phyloP scores from a whole-genome alignment of 2,329 filamentous ascomycete species.

The Diaporthe destruens region DNA sequence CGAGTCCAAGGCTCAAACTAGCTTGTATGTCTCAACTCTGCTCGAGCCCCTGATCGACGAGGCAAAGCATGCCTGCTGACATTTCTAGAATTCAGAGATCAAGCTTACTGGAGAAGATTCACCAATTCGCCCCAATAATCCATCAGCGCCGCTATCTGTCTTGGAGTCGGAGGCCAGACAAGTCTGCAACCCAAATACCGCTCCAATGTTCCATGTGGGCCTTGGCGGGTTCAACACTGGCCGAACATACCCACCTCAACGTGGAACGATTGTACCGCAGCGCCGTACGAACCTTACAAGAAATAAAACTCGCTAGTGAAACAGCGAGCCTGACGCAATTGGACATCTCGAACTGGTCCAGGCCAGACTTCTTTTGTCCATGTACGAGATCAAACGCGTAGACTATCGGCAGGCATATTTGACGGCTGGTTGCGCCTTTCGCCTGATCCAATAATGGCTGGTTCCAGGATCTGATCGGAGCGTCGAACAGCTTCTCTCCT shows the following conservation, averaged over 20 bases:
- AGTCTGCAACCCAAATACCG: not conserved
- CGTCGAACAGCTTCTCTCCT: too few relatives aligned
- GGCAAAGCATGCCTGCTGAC: not conserved
- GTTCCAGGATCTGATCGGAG: not conserved
- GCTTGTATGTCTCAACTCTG: not conserved
- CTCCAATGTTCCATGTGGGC: not conserved
- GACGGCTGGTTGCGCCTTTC: not conserved
- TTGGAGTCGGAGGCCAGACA: not conserved
- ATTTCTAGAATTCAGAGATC: not conserved
- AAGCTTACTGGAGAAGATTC: not conserved
- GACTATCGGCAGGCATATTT: not conserved
- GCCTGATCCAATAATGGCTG: not conserved
- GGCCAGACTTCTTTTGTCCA: not conserved
- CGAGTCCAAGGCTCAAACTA: not conserved
- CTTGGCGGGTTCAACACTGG: not conserved
- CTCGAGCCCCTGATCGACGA: too few relatives aligned
- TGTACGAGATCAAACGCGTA: not conserved
- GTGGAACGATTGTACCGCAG: not conserved
- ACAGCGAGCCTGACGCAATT: not conserved
- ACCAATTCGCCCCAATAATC: not conserved
- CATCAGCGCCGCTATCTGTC: not conserved
- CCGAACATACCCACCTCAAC: not conserved
- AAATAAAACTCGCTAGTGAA: not conserved
- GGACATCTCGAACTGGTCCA: not conserved
- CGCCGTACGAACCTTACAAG: not conserved